A percentile compares a stretch with the other conserved stretches of the same genome.
These are phyloP conservation scores for Aspergillus fischeri DNA, from an alignment of 2,329 filamentous ascomycete genomes.

Conservation along the genomic window DNA sequence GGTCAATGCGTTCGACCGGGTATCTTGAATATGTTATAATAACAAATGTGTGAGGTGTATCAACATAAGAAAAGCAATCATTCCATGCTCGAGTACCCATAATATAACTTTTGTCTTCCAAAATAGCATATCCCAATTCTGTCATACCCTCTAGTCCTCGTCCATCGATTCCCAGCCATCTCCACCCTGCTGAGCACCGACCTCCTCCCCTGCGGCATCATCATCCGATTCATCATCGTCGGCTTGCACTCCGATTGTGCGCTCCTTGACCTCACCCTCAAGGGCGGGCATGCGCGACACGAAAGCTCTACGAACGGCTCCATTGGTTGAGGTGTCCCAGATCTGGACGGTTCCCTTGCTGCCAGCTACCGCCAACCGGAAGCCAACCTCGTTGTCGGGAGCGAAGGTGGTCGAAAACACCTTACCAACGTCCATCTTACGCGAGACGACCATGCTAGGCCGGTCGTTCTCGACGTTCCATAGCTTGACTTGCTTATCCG, in stretches of 20 bases:
- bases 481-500: slow-evolving; percentile 91
- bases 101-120: background rate
- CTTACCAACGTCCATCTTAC: slow-evolving; percentile 90
- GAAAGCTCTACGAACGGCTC: slow-evolving; percentile 78
- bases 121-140: background rate
- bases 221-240: slow-evolving; percentile 65
- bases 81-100: background rate
- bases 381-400: slow-evolving; percentile 84
- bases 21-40: slow-evolving; percentile 18
- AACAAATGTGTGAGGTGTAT: background rate
- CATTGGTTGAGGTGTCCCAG: slow-evolving; percentile 96
- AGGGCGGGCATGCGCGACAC: slow-evolving; percentile 62
- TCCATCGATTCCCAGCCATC: slow-evolving; percentile 55
- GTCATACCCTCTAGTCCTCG: slow-evolving; percentile 38
- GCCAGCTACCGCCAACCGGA: slow-evolving; percentile 86
- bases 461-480: slow-evolving; percentile 84
- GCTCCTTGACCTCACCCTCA: slow-evolving; percentile 65
- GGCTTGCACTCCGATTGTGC: slow-evolving; percentile 67
- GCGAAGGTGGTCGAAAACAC: slow-evolving; percentile 90
- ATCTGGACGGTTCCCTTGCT: slow-evolving; percentile 90
- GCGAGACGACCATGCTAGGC: slow-evolving; percentile 83
- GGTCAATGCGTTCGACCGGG: slow-evolving; percentile 1
- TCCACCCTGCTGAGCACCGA: slow-evolving; percentile 44
- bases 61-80: background rate
- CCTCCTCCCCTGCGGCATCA: slow-evolving; percentile 51